Conservation (phyloP, 805 yeast species). For the Starmerella potacharoeniae region DNA sequence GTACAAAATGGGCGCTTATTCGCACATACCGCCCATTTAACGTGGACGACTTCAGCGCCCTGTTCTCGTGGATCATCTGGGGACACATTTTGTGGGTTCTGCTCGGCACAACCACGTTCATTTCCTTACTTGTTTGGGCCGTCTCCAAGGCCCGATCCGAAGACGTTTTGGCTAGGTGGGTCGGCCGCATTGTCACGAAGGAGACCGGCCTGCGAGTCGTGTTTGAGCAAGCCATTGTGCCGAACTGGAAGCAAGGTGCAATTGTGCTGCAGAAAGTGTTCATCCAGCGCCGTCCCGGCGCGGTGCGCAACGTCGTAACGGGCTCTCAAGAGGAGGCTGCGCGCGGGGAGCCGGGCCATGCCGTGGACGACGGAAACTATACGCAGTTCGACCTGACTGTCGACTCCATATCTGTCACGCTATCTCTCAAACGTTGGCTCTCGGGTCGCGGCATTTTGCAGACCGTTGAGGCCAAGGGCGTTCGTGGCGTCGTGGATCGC, state of each 20-base stretch:
- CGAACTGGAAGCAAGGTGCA: constrained; percentile 83
- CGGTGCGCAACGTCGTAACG: constrained; percentile 41
- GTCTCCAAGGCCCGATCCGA: constrained; percentile 80
- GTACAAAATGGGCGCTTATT: constrained; percentile 64
- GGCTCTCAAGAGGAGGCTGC: constrained; percentile 67
- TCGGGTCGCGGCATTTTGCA: constrained; percentile 80
- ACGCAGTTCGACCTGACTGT: constrained; percentile 90
- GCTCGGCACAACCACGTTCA: constrained; percentile 85
- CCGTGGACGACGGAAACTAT: constrained; percentile 72
- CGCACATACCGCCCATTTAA: constrained; percentile 73
- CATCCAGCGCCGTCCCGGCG: constrained; percentile 72
- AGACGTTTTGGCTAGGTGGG: constrained; percentile 66
- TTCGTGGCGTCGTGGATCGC: constrained; percentile 88
- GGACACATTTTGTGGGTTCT: constrained; percentile 72
- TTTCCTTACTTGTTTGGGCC: constrained; percentile 64
- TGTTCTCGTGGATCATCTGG: constrained; percentile 83
- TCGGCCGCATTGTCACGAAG: constrained; percentile 74
- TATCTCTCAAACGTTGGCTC: constrained; percentile 77
- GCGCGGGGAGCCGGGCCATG: constrained; percentile 35
- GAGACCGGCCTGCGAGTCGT: constrained; percentile 75
- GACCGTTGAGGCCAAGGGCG: constrained; percentile 67
- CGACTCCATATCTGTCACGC: constrained; percentile 68
- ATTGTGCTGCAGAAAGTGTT: constrained; percentile 75
- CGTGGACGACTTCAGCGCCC: constrained; percentile 83
- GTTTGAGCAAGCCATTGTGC: constrained; percentile 88